A percentile compares a stretch with the other conserved stretches of the same genome.
These are phyloP conservation scores for Lactarius psammicola DNA, from an alignment of 768 basidiomycete species.

Conservation along the genomic window DNA sequence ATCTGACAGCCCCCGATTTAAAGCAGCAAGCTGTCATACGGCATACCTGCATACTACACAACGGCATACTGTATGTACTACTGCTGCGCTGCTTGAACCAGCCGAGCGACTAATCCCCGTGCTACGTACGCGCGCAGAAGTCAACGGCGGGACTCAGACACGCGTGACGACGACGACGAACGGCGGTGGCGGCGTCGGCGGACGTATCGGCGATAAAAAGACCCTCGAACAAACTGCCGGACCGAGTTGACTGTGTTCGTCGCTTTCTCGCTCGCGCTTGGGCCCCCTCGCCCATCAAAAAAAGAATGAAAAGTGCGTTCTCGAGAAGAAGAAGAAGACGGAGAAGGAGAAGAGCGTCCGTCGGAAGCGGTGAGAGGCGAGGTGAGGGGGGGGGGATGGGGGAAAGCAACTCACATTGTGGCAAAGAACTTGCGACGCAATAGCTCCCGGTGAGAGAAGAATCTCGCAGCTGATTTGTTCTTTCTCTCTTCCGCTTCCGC, in stretches of 20 bases:
- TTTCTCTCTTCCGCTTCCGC: not conserved
- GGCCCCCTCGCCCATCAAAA: not conserved
- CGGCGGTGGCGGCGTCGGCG: not conserved
- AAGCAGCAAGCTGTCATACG: constrained; percentile 2
- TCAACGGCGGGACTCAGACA: not conserved
- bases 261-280: not conserved
- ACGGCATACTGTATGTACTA: not conserved
- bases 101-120: not conserved
- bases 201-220: not conserved
- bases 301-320: not conserved
- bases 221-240: not conserved
- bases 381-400: not conserved
- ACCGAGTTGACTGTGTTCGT: not conserved
- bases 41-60: not conserved
- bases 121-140: not conserved
- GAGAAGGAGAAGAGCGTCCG: not conserved
- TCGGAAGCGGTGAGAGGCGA: constrained; percentile 3
- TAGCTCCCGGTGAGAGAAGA: not conserved
- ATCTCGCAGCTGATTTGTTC: not conserved
- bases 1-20: constrained; percentile 3
- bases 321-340: not conserved
- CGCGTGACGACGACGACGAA: not conserved
- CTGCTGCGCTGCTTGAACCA: not conserved
- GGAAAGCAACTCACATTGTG: not conserved
- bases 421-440: not conserved